Evolutionary conservation across 495 filamentous ascomycete species (phyloP), one percentile per base, ranked within the genome.

Genomic region (Podospora fimiseda): DNA sequence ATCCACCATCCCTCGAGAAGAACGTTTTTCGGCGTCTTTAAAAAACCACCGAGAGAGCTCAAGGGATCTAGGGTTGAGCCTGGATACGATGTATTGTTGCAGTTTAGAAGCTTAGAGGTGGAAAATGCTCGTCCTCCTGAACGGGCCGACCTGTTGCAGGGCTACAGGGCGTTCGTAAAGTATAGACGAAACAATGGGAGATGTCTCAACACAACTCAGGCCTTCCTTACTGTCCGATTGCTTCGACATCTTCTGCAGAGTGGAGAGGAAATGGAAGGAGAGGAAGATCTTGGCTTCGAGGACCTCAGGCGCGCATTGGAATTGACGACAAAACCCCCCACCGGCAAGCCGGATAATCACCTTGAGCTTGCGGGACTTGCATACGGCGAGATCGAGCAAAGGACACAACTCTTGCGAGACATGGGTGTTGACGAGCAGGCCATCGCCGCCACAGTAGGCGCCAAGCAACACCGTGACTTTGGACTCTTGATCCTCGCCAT

Each of bases 131-230:
- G 89, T 47, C 74, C 77, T 7, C 89, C 87, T 18, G 65, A 79
- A 11, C 68, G 70, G 11, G 60, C 75, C 21, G 76, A 83, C n/a
- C 64, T 95, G 0, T 67, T 79, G 0, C 68, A 73, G 19, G 88
- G 86, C 19, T 87, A 86, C 58, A 72, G 68, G 46, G 69, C 74
- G 5, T 88, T 94, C 54, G 80, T 93, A 47, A 66, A 69, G 6
- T 69, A 73, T 42, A 83, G 85, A 56, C 60, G 70, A 13, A 64
- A 68, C 43, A 62, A 65, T 15, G 61, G 70, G 1, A 70, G 74
- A 18, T 56, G 75, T 1, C 65, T 92, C 20, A 87, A 83, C 52
- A 75, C 80, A 18, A 80, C 82, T 24, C 85, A 95, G 61, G 86
- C 83, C 9, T 62, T 70, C 15, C 69, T 83, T 48, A 72, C 81